Conservation (phyloP, 2,329 filamentous ascomycete species). For the Ophiostoma ulmi region DNA sequence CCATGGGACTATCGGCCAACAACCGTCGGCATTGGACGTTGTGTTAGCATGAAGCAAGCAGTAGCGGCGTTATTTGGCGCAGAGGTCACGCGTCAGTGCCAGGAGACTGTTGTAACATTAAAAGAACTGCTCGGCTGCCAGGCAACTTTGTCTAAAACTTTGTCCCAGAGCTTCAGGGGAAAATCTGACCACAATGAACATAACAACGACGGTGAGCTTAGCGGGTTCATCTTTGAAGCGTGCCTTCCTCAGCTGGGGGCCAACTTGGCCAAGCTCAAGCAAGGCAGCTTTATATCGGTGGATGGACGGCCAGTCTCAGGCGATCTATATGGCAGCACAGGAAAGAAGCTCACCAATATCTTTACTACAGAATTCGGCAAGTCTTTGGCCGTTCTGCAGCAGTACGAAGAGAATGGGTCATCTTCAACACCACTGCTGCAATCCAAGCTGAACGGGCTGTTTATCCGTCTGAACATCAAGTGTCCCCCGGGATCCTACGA, state of each 20-base stretch:
- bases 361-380: slow-evolving; percentile 49
- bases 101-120: slow-evolving; percentile 13
- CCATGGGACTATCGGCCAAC: slow-evolving; percentile 57
- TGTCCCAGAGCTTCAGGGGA: not conserved
- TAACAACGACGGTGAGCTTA: not conserved
- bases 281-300: slow-evolving; percentile 60
- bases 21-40: no score
- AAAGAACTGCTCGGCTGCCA: slow-evolving; percentile 16
- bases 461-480: slow-evolving; percentile 58
- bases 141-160: slow-evolving; percentile 5
- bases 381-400: slow-evolving; percentile 22
- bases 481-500: slow-evolving; percentile 64
- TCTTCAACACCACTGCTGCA: not conserved
- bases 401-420: not conserved
- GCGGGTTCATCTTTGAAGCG: slow-evolving; percentile 47
- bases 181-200: not conserved
- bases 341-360: slow-evolving; percentile 53
- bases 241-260: slow-evolving; percentile 53
- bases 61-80: slow-evolving; percentile 58
- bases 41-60: slow-evolving; percentile 49
- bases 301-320: slow-evolving; percentile 61
- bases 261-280: slow-evolving; percentile 41
- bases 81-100: slow-evolving; percentile 28
- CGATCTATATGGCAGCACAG: slow-evolving; percentile 48
- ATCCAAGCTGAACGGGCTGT: slow-evolving; percentile 44